phyloP scores from a whole-genome alignment of 2,329 filamentous ascomycete species.

The Pseudogymnoascus sp. region DNA sequence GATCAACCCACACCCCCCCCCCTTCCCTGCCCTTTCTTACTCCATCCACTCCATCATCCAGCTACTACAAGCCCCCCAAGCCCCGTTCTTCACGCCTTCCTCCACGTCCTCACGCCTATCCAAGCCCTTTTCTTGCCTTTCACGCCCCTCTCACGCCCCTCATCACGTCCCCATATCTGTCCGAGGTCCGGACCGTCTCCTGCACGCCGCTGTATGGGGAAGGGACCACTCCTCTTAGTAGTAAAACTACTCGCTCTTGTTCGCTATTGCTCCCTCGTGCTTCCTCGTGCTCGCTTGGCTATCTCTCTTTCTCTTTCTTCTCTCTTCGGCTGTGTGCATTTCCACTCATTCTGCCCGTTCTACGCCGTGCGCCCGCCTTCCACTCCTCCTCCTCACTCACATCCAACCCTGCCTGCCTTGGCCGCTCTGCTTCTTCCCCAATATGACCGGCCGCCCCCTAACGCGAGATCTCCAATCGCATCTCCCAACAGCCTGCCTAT shows the following conservation, averaged over 20 bases:
- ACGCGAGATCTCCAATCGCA: neutral
- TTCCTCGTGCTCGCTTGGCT: neutral
- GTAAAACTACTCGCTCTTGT: neutral
- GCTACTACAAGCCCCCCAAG: too few species aligned
- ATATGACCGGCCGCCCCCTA: neutral
- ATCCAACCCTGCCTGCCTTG: neutral
- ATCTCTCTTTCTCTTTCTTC: neutral
- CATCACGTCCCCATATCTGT: neutral
- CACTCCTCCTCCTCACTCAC: neutral
- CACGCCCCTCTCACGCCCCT: neutral
- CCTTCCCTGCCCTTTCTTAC: neutral
- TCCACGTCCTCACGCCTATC: neutral
- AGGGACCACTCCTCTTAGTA: neutral
- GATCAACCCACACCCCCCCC: neutral
- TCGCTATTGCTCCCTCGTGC: neutral
- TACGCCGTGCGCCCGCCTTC: neutral
- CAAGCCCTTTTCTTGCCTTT: neutral
- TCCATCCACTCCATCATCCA: neutral
- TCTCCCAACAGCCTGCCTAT: neutral
- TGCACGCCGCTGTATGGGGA: slow-evolving; percentile 3
- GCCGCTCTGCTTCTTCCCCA: neutral
- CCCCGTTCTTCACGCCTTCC: neutral
- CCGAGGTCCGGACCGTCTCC: neutral
- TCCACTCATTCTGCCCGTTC: neutral
- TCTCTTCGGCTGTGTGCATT: neutral